A percentile compares a stretch with the other conserved stretches of the same genome.
phyloP scores from a whole-genome alignment of 192 early-diverging fungal species.

The Paraglomus occultum region DNA sequence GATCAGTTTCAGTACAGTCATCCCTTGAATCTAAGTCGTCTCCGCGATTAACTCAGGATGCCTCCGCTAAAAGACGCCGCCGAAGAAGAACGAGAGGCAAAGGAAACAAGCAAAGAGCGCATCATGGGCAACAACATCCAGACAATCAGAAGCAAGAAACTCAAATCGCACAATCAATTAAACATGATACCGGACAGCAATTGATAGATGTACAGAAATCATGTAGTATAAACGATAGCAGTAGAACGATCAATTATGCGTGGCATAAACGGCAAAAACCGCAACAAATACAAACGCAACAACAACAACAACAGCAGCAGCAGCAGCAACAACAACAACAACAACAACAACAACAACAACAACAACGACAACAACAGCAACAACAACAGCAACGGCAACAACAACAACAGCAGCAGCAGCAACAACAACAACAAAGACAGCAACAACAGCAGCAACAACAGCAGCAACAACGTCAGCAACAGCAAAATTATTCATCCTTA shows the following conservation, averaged over 20 bases:
- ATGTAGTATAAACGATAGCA: too few species aligned
- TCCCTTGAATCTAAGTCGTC: background rate
- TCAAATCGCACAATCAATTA: background rate
- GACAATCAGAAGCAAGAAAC: background rate
- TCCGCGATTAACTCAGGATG: background rate
- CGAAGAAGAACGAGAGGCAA: constrained; percentile 17
- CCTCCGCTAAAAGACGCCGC: constrained; percentile 7
- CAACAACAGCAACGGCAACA: too few species aligned
- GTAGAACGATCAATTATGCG: too few species aligned
- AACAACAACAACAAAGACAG: background rate
- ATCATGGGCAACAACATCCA: background rate
- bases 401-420: background rate
- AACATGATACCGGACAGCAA: background rate
- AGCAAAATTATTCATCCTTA: too few species aligned
- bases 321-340: too few species aligned
- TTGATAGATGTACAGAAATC: too few species aligned
- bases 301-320: too few species aligned
- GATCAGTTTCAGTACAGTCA: background rate
- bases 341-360: too few species aligned
- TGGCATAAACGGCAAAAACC: too few species aligned
- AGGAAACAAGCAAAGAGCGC: constrained; percentile 5
- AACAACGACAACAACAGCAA: too few species aligned
- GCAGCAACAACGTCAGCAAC: background rate
- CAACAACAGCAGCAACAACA: background rate
- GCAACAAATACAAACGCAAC: too few species aligned